A percentile compares a stretch with the other conserved stretches of the same genome.
Conservation (phyloP, 2,329 filamentous ascomycete genomes). For the Teratosphaeria viscida region DNA sequence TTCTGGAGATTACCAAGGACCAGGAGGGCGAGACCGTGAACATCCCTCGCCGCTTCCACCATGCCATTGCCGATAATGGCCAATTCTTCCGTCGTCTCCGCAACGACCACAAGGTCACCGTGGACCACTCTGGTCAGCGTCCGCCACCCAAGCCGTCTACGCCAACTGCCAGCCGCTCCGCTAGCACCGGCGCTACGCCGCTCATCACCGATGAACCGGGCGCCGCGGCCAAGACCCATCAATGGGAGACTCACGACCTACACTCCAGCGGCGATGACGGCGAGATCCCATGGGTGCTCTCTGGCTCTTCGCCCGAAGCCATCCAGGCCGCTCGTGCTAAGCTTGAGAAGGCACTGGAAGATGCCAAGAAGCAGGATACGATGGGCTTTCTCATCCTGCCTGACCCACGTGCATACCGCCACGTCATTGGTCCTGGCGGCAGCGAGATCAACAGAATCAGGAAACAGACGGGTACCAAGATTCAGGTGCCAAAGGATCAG, state of each 20-base stretch:
- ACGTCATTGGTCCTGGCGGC: constrained; percentile 80
- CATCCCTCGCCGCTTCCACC: constrained; percentile 73
- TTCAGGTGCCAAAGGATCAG: constrained; percentile 82
- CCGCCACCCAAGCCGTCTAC: constrained; percentile 56
- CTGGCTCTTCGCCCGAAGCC: constrained; percentile 60
- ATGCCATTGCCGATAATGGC: constrained; percentile 75
- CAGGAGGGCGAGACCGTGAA: constrained; percentile 81
- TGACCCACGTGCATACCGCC: constrained; percentile 79
- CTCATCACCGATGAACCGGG: constrained; percentile 74
- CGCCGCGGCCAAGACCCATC: constrained; percentile 55
- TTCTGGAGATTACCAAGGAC: constrained; percentile 67
- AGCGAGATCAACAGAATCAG: constrained; percentile 88
- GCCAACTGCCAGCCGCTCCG: constrained; percentile 33
- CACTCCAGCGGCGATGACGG: constrained; percentile 54
- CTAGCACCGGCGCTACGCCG: constrained; percentile 53
- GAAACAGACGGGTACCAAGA: constrained; percentile 83
- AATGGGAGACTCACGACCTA: constrained; percentile 74
- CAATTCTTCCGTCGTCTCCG: constrained; percentile 86
- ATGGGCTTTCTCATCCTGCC: constrained; percentile 84
- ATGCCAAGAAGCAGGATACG: constrained; percentile 57
- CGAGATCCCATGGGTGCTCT: constrained; percentile 77
- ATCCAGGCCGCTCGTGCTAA: constrained; percentile 70
- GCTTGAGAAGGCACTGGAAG: constrained; percentile 62
- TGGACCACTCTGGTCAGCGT: constrained; percentile 78
- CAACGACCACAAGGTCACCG: constrained; percentile 75